Evolutionary conservation across 805 yeast species (phyloP).

Genomic region (Jamesozyma spencerorum): DNA sequence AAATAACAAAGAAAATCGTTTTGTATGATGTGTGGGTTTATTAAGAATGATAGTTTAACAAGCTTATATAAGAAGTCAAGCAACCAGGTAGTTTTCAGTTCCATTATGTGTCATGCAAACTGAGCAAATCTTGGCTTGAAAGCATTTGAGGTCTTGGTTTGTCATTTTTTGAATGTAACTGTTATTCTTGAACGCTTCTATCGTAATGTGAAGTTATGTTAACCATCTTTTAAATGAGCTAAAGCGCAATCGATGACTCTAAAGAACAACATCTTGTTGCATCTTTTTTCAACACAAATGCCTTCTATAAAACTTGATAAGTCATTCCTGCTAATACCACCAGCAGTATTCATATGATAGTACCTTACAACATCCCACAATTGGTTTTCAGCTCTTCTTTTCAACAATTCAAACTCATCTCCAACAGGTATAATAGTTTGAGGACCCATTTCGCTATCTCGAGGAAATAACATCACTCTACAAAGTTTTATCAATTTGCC

Average conservation of each 20-base stretch:
- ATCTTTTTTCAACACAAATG: constrained; percentile 31
- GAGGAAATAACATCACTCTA: constrained; percentile 28
- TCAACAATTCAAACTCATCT: constrained; percentile 31
- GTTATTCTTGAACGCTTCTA: no score
- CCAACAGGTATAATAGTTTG: constrained; percentile 35
- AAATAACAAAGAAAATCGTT: no score
- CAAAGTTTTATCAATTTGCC: background rate
- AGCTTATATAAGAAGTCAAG: no score
- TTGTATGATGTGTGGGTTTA: no score
- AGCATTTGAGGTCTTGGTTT: no score
- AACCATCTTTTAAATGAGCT: constrained; percentile 14
- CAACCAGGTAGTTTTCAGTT: no score
- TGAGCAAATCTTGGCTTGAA: no score
- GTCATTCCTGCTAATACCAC: constrained; percentile 19
- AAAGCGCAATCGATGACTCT: constrained; percentile 36
- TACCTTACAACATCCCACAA: constrained; percentile 18
- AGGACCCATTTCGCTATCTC: constrained; percentile 43
- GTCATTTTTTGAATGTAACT: no score
- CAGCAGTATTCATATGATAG: constrained; percentile 10
- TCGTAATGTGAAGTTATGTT: no score
- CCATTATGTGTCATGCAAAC: no score
- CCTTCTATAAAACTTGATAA: constrained; percentile 21
- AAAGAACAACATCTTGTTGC: constrained; percentile 38
- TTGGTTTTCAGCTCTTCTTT: constrained; percentile 20
- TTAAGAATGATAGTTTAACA: no score